These are phyloP conservation scores for Primulina eburnea DNA, from an alignment of 257 asterid species.

Conservation along the genomic window DNA sequence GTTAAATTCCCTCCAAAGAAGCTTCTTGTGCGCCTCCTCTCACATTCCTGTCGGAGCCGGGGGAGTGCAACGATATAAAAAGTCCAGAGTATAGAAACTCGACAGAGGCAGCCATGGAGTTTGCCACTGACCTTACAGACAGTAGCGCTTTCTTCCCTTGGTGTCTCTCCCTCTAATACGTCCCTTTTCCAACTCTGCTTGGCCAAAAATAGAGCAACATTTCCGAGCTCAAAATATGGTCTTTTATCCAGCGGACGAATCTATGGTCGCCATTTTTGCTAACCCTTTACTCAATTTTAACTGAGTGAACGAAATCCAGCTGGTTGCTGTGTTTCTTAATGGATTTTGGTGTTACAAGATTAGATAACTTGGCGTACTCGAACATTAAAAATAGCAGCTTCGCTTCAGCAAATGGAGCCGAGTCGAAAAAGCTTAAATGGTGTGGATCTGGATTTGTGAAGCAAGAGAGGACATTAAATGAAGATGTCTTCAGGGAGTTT, in stretches of 20 bases:
- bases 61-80: no score
- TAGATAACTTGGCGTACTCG: conserved; percentile 44
- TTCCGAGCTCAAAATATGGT: conserved; percentile 37
- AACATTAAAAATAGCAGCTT: conserved; percentile 31
- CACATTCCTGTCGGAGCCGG: no score
- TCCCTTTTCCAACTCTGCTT: conserved; percentile 31
- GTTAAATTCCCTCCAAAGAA: no score
- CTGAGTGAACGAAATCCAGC: conserved; percentile 20
- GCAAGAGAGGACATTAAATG: conserved; percentile 49
- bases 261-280: conserved; percentile 32
- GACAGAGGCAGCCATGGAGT: neutral
- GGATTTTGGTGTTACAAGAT: conserved; percentile 67
- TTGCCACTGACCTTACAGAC: conserved; percentile 44
- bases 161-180: conserved; percentile 3
- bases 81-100: neutral
- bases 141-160: conserved; percentile 23
- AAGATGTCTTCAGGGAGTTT: conserved; percentile 50
- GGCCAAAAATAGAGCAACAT: conserved; percentile 33
- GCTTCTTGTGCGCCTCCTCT: no score
- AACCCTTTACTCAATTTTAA: conserved; percentile 33
- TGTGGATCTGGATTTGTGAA: conserved; percentile 61
- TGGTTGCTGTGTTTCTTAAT: conserved; percentile 26
- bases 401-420: conserved; percentile 17
- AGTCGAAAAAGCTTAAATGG: conserved; percentile 39
- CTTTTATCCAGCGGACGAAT: conserved; percentile 37